Conservation (phyloP, 1,284 basidiomycete genomes). For the Malassezia yamatoensis region DNA sequence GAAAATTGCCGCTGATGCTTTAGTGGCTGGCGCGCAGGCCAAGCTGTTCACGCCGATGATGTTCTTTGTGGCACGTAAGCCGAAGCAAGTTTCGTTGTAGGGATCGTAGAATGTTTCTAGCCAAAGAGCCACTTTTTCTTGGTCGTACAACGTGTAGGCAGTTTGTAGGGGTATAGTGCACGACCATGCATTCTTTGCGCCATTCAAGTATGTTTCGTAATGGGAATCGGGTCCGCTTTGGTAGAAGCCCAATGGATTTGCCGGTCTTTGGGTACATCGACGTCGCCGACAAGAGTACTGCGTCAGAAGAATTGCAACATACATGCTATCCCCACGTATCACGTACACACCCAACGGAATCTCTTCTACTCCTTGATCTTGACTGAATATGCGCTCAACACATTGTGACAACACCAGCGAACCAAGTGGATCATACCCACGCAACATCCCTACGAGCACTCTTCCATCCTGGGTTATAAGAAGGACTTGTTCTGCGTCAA, state of each 20-base stretch:
- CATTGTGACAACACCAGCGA: conserved; percentile 36
- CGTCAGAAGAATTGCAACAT: conserved; percentile 33
- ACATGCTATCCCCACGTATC: conserved; percentile 97
- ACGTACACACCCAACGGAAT: conserved; percentile 90
- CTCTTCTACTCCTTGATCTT: conserved; percentile 83
- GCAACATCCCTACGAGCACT: conserved; percentile 54
- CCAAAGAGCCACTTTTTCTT: too few species aligned
- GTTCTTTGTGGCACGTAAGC: conserved; percentile 27
- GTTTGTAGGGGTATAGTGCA: background rate
- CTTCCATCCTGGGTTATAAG: conserved; percentile 83
- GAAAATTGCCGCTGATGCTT: conserved; percentile 67
- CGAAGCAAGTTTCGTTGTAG: background rate
- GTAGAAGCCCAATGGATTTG: conserved; percentile 68
- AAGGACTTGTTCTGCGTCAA: conserved; percentile 62
- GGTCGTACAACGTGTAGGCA: too few species aligned
- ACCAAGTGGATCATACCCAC: conserved; percentile 36
- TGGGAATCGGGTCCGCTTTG: conserved; percentile 72
- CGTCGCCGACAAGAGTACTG: conserved; percentile 68
- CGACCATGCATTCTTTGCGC: background rate
- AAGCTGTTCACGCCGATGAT: conserved; percentile 58
- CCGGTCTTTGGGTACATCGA: conserved; percentile 74
- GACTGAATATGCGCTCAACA: conserved; percentile 41
- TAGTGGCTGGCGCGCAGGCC: conserved; percentile 72
- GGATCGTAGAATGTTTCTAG: too few species aligned
- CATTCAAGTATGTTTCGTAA: conserved; percentile 23